These are phyloP conservation scores for Staphylotrichum longicolle DNA, from an alignment of 495 filamentous ascomycete species.

Conservation along the genomic window DNA sequence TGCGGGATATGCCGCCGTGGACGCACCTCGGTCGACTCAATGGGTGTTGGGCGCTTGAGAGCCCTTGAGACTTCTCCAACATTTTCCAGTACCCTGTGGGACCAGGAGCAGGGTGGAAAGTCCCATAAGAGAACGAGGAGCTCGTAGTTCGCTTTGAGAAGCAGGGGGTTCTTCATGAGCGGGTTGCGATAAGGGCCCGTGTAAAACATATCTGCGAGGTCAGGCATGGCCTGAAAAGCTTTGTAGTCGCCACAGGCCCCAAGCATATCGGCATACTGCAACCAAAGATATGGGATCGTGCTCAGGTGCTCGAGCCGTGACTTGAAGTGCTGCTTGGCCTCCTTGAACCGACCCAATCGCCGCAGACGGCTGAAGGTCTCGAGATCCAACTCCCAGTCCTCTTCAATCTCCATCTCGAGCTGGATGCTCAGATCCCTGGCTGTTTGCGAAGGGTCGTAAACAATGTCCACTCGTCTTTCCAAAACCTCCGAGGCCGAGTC, in stretches of 20 bases:
- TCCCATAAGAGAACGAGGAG: no score
- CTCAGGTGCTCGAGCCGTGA: constrained; percentile 11
- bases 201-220: not conserved
- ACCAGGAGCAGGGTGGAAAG: no score
- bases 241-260: constrained; percentile 23
- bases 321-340: constrained; percentile 23
- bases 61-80: not conserved
- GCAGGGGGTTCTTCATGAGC: not conserved
- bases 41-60: not conserved
- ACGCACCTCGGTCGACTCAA: constrained; percentile 27
- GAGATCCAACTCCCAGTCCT: constrained; percentile 23
- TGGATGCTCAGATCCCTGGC: constrained; percentile 21
- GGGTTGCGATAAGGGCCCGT: no score
- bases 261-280: constrained; percentile 29
- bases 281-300: constrained; percentile 18
- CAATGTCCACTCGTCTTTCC: constrained; percentile 16
- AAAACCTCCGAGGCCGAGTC: not conserved
- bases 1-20: not conserved
- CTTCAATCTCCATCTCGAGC: constrained; percentile 22
- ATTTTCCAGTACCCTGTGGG: not conserved
- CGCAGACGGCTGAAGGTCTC: constrained; percentile 27
- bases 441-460: constrained; percentile 22
- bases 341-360: constrained; percentile 25
- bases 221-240: not conserved
- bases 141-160: no score